phyloP scores from a whole-genome alignment of 202 grass and related monocot species.

The Sporobolus alterniflorus region DNA sequence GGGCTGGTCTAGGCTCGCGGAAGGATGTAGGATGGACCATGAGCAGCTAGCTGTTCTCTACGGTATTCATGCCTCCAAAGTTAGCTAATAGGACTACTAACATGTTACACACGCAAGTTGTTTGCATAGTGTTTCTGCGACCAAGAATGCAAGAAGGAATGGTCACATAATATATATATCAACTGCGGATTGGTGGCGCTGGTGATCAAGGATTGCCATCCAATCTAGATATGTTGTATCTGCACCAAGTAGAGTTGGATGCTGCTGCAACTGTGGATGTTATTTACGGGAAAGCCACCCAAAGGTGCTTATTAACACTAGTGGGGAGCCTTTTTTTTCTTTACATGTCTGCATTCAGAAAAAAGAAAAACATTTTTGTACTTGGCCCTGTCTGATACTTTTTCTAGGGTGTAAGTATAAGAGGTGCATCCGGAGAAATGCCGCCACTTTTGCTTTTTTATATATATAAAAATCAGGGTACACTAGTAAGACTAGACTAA shows the following conservation, averaged over 20 bases:
- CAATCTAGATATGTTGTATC: neutral
- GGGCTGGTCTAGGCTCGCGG: neutral
- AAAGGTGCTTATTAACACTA: neutral
- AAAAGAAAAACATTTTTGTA: conserved; percentile 8
- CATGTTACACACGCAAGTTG: neutral
- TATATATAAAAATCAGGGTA: neutral
- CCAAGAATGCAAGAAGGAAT: neutral
- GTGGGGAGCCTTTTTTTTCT: neutral
- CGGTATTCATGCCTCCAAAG: neutral
- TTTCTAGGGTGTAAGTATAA: neutral
- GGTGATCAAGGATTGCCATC: neutral
- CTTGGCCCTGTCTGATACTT: neutral
- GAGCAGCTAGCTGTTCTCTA: neutral
- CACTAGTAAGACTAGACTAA: neutral
- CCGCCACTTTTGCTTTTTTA: neutral
- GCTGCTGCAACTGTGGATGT: neutral
- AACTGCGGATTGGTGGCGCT: neutral
- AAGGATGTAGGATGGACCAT: neutral
- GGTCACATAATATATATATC: too few relatives aligned
- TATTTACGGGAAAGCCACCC: conserved; percentile 19
- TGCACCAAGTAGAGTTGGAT: neutral
- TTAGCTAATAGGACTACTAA: neutral
- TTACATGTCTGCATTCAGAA: neutral
- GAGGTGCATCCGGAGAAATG: neutral
- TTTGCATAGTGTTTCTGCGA: neutral